Conservation (phyloP, 2,329 filamentous ascomycete species). For the Scedosporium aurantiacum region DNA sequence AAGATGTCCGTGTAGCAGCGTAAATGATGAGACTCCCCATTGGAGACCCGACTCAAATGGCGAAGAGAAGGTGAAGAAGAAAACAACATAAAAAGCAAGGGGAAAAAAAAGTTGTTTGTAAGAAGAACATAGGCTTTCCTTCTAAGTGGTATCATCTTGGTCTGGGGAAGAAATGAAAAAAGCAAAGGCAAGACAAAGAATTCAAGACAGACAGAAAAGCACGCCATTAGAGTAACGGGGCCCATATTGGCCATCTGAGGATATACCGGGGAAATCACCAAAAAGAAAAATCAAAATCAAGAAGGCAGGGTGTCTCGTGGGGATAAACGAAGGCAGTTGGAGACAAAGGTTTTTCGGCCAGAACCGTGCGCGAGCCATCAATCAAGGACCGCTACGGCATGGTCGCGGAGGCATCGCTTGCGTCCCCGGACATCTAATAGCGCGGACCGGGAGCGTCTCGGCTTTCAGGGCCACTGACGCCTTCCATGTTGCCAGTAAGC, state of each 20-base stretch:
- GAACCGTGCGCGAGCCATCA: background rate
- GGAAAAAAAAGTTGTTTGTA: background rate
- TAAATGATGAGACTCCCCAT: background rate
- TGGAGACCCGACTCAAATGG: background rate
- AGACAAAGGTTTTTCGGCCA: background rate
- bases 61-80: background rate
- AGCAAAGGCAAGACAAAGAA: conserved; percentile 4
- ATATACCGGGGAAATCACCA: background rate
- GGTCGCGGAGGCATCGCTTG: background rate
- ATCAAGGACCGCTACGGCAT: background rate
- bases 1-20: background rate
- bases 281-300: background rate
- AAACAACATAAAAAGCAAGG: conserved; percentile 1
- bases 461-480: conserved; percentile 25
- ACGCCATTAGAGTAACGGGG: background rate
- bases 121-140: conserved; percentile 8
- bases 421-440: background rate
- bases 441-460: conserved; percentile 17
- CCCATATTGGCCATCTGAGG: background rate
- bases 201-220: background rate
- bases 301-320: background rate
- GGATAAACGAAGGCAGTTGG: background rate
- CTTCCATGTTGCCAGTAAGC: conserved; percentile 76
- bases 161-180: conserved; percentile 11
- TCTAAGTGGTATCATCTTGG: conserved; percentile 14